These are phyloP conservation scores for Pogostemon cablin DNA, from an alignment of 257 asterid species.

Conservation along the genomic window DNA sequence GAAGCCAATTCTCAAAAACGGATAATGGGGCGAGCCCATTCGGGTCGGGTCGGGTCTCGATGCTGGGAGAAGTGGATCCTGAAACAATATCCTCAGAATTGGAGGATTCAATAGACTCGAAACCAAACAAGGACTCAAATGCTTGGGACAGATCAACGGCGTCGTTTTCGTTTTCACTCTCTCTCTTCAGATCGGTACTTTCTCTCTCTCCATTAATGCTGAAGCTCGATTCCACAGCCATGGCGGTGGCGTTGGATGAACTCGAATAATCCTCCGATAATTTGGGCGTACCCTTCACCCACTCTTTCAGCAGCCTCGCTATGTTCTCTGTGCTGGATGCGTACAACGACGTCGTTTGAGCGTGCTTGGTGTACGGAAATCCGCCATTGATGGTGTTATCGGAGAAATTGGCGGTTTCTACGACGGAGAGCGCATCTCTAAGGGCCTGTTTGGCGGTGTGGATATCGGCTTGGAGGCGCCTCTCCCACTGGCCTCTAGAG, in stretches of 20 bases:
- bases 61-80: conserved; percentile 43
- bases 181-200: conserved; percentile 23
- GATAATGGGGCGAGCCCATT: conserved; percentile 36
- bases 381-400: background rate
- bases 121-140: conserved; percentile 58
- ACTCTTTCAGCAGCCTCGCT: conserved; percentile 58
- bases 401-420: conserved; percentile 9
- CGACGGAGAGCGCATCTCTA: conserved; percentile 56
- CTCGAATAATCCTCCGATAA: conserved; percentile 15
- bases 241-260: background rate
- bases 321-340: conserved; percentile 77
- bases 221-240: background rate
- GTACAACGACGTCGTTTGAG: conserved; percentile 28
- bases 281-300: conserved; percentile 46
- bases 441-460: conserved; percentile 78
- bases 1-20: conserved; percentile 31
- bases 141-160: conserved; percentile 49
- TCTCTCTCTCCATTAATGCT: conserved; percentile 34
- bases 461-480: conserved; percentile 64
- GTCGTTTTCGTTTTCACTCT: conserved; percentile 6
- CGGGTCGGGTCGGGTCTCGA: conserved; percentile 41
- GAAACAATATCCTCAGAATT: conserved; percentile 48
- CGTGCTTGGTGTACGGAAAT: background rate
- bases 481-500: conserved; percentile 79
- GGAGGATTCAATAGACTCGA: conserved; percentile 49